Conservation (phyloP, 2,329 filamentous ascomycete genomes). For the Pseudocercospora crystallina region DNA sequence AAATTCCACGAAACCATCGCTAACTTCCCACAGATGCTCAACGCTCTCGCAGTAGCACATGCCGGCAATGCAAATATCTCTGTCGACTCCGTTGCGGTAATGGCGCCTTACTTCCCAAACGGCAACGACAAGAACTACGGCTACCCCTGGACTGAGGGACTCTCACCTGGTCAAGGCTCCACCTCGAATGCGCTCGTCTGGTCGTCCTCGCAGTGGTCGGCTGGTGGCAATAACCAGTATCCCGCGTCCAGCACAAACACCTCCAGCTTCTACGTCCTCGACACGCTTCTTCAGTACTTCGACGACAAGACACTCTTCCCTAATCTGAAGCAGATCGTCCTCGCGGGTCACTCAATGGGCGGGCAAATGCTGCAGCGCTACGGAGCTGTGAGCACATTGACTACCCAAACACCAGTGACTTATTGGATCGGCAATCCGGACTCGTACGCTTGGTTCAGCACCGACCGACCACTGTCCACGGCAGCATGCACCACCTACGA, state of each 20-base stretch:
- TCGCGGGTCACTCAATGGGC: slow-evolving; percentile 39
- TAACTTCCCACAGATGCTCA: slow-evolving; percentile 25
- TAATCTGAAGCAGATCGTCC: slow-evolving; percentile 37
- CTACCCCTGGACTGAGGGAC: slow-evolving; percentile 34
- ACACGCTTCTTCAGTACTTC: slow-evolving; percentile 36
- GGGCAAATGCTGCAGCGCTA: slow-evolving; percentile 37
- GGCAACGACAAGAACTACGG: slow-evolving; percentile 34
- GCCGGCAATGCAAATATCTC: slow-evolving; percentile 28
- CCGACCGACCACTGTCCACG: slow-evolving; percentile 30
- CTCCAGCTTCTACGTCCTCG: slow-evolving; percentile 34
- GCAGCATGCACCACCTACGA: slow-evolving; percentile 34
- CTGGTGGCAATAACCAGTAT: slow-evolving; percentile 36
- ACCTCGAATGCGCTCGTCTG: slow-evolving; percentile 36
- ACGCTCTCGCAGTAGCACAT: slow-evolving; percentile 30
- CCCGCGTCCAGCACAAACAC: slow-evolving; percentile 24
- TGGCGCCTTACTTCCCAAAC: slow-evolving; percentile 37
- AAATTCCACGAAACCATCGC: neutral
- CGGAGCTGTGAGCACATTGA: slow-evolving; percentile 29
- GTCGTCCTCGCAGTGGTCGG: slow-evolving; percentile 35
- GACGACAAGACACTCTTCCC: slow-evolving; percentile 33
- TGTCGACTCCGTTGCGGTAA: slow-evolving; percentile 31
- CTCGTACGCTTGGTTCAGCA: slow-evolving; percentile 36
- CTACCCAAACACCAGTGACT: slow-evolving; percentile 28
- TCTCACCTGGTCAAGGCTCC: slow-evolving; percentile 29
- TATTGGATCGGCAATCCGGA: slow-evolving; percentile 39